Percentiles rank a stretch among this genome's conserved stretches.
Evolutionary conservation across 805 yeast species (phyloP).

Genomic region (Saturnispora bothae): DNA sequence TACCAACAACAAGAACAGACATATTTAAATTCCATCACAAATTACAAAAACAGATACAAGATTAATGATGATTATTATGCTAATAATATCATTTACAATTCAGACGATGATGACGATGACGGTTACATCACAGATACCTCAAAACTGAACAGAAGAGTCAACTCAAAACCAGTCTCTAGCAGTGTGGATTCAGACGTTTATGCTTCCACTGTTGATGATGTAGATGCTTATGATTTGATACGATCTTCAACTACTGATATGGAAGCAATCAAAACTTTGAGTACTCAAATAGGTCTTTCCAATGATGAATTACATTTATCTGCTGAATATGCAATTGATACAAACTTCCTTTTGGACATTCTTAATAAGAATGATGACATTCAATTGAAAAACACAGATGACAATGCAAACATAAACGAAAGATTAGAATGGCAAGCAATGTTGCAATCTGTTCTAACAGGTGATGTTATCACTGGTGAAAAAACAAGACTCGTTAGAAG

Average conservation of each 20-base stretch:
- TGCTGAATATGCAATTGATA: slow-evolving; percentile 26
- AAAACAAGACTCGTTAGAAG: slow-evolving; percentile 63
- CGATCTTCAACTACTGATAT: slow-evolving; percentile 15
- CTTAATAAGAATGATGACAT: slow-evolving; percentile 28
- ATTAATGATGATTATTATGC: slow-evolving; percentile 44
- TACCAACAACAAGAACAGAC: slow-evolving; percentile 45
- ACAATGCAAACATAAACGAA: slow-evolving; percentile 40
- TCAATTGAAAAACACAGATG: slow-evolving; percentile 21
- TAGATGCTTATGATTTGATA: slow-evolving; percentile 12
- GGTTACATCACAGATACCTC: slow-evolving; percentile 15
- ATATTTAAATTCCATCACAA: slow-evolving; percentile 36
- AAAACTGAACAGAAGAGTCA: too few species aligned
- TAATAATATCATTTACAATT: slow-evolving; percentile 25
- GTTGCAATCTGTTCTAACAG: slow-evolving; percentile 82
- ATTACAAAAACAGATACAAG: slow-evolving; percentile 23
- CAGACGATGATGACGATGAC: slow-evolving; percentile 26
- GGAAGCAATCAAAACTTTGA: slow-evolving; percentile 24
- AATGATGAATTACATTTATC: slow-evolving; percentile 25
- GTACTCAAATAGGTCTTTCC: slow-evolving; percentile 25
- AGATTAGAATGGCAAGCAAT: slow-evolving; percentile 94
- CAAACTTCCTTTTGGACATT: slow-evolving; percentile 26
- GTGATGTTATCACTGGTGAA: slow-evolving; percentile 88
- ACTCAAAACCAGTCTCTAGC: not conserved
- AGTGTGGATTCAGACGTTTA: not conserved
- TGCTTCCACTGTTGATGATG: slow-evolving; percentile 1